phyloP scores from a whole-genome alignment of 169 alveolate species.

The Cryptosporidium ryanae region DNA sequence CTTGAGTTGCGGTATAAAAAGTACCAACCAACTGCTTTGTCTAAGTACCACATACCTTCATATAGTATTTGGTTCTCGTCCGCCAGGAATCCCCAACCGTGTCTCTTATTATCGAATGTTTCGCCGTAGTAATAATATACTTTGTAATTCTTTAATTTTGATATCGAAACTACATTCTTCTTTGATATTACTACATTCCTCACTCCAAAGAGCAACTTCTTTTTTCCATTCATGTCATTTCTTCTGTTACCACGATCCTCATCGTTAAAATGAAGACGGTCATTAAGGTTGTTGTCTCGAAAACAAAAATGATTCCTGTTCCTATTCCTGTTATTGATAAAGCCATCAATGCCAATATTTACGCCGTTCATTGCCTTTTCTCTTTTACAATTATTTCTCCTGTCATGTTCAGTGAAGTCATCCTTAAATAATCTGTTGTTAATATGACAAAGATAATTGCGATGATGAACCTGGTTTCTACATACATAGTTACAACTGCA shows the following conservation, averaged over 20 bases:
- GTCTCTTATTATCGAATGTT: slow-evolving; percentile 76
- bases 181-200: slow-evolving; percentile 23
- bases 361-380: no score
- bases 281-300: no score
- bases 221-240: not conserved
- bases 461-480: no score
- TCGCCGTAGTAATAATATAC: slow-evolving; percentile 78
- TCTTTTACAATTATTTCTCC: no score
- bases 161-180: not conserved
- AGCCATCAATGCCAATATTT: not conserved
- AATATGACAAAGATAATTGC: no score
- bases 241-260: not conserved
- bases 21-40: slow-evolving; percentile 77
- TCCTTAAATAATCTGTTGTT: no score
- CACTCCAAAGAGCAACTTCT: not conserved
- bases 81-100: slow-evolving; percentile 82
- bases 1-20: slow-evolving; percentile 74
- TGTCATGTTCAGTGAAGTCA: no score
- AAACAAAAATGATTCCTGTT: not conserved
- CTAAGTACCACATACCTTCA: slow-evolving; percentile 80
- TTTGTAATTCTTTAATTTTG: not conserved
- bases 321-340: not conserved
- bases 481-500: no score
- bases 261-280: not conserved
- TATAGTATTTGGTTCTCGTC: slow-evolving; percentile 76